Evolutionary conservation across 140 eudicot species (phyloP), one percentile per base, ranked within the genome.

Genomic region (Cichorium intybus): DNA sequence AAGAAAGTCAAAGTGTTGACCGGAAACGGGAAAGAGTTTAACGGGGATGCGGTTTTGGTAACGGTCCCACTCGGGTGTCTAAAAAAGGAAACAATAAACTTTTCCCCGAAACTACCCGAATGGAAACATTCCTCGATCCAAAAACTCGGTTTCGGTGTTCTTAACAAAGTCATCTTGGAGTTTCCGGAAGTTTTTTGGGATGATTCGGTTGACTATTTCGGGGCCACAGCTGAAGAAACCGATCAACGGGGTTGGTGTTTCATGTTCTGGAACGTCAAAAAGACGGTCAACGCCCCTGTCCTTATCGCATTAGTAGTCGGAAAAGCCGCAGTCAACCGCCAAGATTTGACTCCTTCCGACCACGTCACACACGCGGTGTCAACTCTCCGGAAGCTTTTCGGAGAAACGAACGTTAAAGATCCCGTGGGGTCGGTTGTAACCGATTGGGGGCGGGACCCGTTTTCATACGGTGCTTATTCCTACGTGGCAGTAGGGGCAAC

Each of bases 371-470:
- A 86, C 75, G 97, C 99, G 1, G 52, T 94, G 35, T 56, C 37
- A 26, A 91, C 89, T 71, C 97, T 94, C 29, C 86, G 99, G 2
- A 89, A 94, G 74, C 90, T 94, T 70, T 94, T 86, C 64, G 99
- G 99, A 57, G 89, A 76, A 37, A 70, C 73, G 35, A 65, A 22
- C 24, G 99, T 94, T 15, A 84, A 76, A 2, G 87, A 89, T 77
- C 99, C 99, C 12, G 91, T 94, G 71, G 95, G 85, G 15, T 82
- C 97, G 10, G 97, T 89, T 17, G 97, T 89, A 67, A 94, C 97
- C 4, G 95, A 94, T 71, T 94, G 99, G 99, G 97, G 99, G 39
- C 74, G 84, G 62, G 99, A 94, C 78, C 99, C 99, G 18, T 89
- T 86, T 33, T 89, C 97, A 68, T 84, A 86, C 60, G 99, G 99